phyloP scores from a whole-genome alignment of 2,329 filamentous ascomycete genomes.

The Colletotrichum lindemuthianum region DNA sequence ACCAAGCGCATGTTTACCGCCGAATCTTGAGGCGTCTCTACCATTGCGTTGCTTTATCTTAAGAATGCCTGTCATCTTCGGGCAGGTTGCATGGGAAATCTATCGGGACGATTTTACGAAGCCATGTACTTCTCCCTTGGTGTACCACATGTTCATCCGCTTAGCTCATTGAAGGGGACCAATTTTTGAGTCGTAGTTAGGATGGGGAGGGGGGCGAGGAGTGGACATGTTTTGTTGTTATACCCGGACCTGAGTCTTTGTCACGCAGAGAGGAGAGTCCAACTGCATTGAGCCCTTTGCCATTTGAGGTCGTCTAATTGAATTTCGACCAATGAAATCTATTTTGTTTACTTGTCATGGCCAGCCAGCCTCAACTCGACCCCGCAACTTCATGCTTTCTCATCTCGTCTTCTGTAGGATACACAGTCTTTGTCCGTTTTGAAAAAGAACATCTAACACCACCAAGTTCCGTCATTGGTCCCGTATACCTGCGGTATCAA shows the following conservation, averaged over 20 bases:
- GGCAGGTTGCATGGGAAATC: slow-evolving; percentile 1
- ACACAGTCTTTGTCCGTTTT: too few relatives aligned
- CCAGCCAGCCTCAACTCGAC: too few relatives aligned
- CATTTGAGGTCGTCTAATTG: too few relatives aligned
- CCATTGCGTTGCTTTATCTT: too few relatives aligned
- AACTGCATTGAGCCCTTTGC: too few relatives aligned
- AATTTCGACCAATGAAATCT: too few relatives aligned
- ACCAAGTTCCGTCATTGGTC: neutral
- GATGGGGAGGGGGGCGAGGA: neutral
- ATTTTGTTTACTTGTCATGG: too few relatives aligned
- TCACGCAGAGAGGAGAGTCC: neutral
- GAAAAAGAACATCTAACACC: too few relatives aligned
- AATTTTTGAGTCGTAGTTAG: neutral
- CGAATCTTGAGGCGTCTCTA: slow-evolving; percentile 52
- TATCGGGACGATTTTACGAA: slow-evolving; percentile 31
- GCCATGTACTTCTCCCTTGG: neutral
- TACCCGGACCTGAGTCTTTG: slow-evolving; percentile 4
- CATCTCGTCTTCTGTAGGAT: too few relatives aligned
- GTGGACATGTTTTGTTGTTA: slow-evolving; percentile 6
- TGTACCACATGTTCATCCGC: slow-evolving; percentile 8
- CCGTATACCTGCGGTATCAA: neutral
- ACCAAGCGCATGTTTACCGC: slow-evolving; percentile 79
- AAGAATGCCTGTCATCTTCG: too few relatives aligned
- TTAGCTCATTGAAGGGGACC: neutral
- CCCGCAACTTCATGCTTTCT: too few relatives aligned